These are phyloP conservation scores for Drechslera avenae DNA, from an alignment of 2,329 filamentous ascomycete genomes.

Conservation along the genomic window DNA sequence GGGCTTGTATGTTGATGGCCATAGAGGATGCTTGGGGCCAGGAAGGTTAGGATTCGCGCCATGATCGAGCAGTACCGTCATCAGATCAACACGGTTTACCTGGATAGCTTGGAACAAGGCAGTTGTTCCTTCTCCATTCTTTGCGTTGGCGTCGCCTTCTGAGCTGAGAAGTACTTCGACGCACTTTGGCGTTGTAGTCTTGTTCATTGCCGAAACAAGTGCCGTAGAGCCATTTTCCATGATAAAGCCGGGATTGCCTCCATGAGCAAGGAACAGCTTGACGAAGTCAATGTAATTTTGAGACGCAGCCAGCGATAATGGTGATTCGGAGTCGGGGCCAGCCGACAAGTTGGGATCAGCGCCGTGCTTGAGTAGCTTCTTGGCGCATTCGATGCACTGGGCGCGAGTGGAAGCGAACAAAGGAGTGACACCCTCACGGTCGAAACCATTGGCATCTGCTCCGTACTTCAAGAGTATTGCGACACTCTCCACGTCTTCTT, in stretches of 20 bases:
- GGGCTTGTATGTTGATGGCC: slow-evolving; percentile 66
- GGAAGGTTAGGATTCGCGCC: slow-evolving; percentile 71
- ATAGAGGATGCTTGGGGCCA: slow-evolving; percentile 70
- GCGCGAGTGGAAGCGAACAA: slow-evolving; percentile 35
- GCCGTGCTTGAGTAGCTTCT: slow-evolving; percentile 42
- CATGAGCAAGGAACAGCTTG: slow-evolving; percentile 66
- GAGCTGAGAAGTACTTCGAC: slow-evolving; percentile 65
- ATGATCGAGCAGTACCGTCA: slow-evolving; percentile 60
- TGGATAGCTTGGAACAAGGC: slow-evolving; percentile 67
- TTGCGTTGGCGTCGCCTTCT: slow-evolving; percentile 62
- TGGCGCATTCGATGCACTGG: slow-evolving; percentile 52
- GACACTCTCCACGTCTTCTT: slow-evolving; percentile 39
- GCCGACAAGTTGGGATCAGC: slow-evolving; percentile 34
- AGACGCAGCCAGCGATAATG: slow-evolving; percentile 58
- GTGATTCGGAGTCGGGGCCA: slow-evolving; percentile 59
- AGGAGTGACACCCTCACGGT: slow-evolving; percentile 38
- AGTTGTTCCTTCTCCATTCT: slow-evolving; percentile 67
- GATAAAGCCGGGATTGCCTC: slow-evolving; percentile 61
- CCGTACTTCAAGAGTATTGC: slow-evolving; percentile 36
- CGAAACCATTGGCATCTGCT: slow-evolving; percentile 38
- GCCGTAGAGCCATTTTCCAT: slow-evolving; percentile 65
- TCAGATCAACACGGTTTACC: slow-evolving; percentile 61
- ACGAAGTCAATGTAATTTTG: slow-evolving; percentile 62
- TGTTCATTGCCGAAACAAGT: slow-evolving; percentile 65
- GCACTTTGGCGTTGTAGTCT: slow-evolving; percentile 60